Conservation (phyloP, 2,329 filamentous ascomycete genomes). For the Verticillium tricorpus region DNA sequence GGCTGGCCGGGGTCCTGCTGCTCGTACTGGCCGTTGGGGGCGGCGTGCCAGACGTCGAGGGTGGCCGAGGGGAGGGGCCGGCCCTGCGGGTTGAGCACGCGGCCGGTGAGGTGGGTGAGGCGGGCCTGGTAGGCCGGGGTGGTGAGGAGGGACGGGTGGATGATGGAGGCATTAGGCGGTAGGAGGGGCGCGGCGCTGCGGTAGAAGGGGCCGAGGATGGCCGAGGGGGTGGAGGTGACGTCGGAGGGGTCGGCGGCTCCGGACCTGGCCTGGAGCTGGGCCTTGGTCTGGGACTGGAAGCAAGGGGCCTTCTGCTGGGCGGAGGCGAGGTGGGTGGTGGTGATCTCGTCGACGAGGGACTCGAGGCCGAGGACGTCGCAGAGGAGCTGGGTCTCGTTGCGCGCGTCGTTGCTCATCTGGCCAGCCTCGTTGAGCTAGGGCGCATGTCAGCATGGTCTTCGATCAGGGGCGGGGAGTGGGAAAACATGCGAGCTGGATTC, state of each 20-base stretch:
- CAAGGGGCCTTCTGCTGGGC: constrained; percentile 23
- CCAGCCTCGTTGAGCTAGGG: constrained; percentile 59
- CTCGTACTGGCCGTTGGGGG: constrained; percentile 60
- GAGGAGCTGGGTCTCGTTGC: constrained; percentile 65
- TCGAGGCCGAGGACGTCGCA: constrained; percentile 67
- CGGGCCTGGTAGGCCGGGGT: constrained; percentile 32
- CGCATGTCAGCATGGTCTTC: not conserved
- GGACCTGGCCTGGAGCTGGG: constrained; percentile 20
- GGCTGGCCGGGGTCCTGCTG: constrained; percentile 68
- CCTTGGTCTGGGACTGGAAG: not conserved
- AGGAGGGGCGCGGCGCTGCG: constrained; percentile 56
- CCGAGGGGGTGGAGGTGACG: constrained; percentile 49
- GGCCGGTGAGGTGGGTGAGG: constrained; percentile 52
- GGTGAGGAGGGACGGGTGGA: constrained; percentile 20
- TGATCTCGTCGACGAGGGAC: constrained; percentile 58
- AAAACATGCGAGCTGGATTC: constrained; percentile 49
- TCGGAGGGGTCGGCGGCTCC: not conserved
- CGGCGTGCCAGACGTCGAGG: constrained; percentile 61
- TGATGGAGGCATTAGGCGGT: constrained; percentile 54
- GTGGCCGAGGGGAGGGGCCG: constrained; percentile 50
- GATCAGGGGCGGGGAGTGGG: not conserved
- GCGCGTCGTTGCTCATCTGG: constrained; percentile 54
- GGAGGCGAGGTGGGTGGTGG: constrained; percentile 31
- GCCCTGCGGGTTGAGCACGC: constrained; percentile 48
- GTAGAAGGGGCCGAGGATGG: constrained; percentile 68